phyloP scores from a whole-genome alignment of 31 red algal species.

The Odonthalia washingtoniensis region DNA sequence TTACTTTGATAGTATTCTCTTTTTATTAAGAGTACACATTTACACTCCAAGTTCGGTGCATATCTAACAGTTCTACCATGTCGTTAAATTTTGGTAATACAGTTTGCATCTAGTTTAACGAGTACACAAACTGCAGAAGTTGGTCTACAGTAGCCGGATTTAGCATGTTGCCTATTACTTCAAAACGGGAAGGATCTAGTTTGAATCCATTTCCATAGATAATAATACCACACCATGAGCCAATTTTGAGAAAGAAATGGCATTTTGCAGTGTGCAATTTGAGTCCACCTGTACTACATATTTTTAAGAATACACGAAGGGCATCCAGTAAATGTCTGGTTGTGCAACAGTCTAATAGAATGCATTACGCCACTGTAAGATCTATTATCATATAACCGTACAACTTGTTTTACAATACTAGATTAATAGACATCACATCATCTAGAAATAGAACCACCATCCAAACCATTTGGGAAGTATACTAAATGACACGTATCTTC shows the following conservation, averaged over 20 bases:
- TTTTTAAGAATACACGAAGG: background rate
- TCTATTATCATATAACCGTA: background rate
- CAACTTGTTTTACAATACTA: too few relatives aligned
- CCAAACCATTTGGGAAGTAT: too few relatives aligned
- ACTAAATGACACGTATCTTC: too few relatives aligned
- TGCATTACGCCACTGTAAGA: conserved; percentile 3
- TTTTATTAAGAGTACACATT: too few relatives aligned
- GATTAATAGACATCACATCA: too few relatives aligned
- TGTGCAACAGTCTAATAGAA: background rate
- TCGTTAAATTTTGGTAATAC: conserved; percentile 17
- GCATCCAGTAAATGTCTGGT: background rate
- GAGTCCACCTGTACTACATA: background rate
- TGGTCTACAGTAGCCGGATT: conserved; percentile 1
- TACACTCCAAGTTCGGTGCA: too few relatives aligned
- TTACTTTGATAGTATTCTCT: too few relatives aligned
- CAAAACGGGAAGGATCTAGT: background rate
- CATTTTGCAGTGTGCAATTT: background rate
- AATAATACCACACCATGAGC: background rate
- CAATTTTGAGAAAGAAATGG: background rate
- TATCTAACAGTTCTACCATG: background rate
- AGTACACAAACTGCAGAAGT: conserved; percentile 35
- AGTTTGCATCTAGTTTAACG: conserved; percentile 15
- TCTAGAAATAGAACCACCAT: too few relatives aligned
- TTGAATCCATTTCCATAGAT: background rate
- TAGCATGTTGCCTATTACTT: background rate